Percentiles rank a stretch among this genome's conserved stretches.
phyloP scores from a whole-genome alignment of 768 basidiomycete species.

The Tylopilus sp. region DNA sequence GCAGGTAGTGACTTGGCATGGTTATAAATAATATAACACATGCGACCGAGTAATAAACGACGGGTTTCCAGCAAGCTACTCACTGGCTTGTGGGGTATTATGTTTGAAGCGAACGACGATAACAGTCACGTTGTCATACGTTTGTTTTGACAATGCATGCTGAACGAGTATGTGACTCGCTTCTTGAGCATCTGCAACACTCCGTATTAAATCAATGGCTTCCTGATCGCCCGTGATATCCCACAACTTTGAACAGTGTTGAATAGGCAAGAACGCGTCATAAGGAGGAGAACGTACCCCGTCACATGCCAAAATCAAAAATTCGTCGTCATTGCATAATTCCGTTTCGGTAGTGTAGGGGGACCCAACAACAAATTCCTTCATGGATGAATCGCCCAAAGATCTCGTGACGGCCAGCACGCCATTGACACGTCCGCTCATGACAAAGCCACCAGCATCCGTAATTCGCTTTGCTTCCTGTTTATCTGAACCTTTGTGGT shows the following conservation, averaged over 20 bases:
- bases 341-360: conserved; percentile 99
- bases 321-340: conserved; percentile 87
- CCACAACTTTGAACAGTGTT: conserved; percentile 70
- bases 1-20: not conserved
- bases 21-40: conserved; percentile 8
- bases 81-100: conserved; percentile 7
- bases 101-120: conserved; percentile 81
- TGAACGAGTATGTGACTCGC: conserved; percentile 78
- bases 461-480: conserved; percentile 97
- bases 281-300: conserved; percentile 61
- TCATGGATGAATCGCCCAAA: conserved; percentile 97
- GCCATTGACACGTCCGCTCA: conserved; percentile 98
- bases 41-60: not conserved
- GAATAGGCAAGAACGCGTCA: not conserved
- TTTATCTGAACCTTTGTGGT: conserved; percentile 96
- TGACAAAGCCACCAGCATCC: conserved; percentile 97
- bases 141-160: conserved; percentile 84
- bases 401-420: conserved; percentile 95
- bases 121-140: conserved; percentile 93
- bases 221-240: conserved; percentile 91
- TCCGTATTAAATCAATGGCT: conserved; percentile 81
- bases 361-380: conserved; percentile 97
- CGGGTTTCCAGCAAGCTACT: conserved; percentile 2
- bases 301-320: conserved; percentile 94
- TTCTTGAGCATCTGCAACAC: conserved; percentile 71